Evolutionary conservation across 2,329 filamentous ascomycete genomes (phyloP).

Genomic region (Chrysosporium queenslandicum): DNA sequence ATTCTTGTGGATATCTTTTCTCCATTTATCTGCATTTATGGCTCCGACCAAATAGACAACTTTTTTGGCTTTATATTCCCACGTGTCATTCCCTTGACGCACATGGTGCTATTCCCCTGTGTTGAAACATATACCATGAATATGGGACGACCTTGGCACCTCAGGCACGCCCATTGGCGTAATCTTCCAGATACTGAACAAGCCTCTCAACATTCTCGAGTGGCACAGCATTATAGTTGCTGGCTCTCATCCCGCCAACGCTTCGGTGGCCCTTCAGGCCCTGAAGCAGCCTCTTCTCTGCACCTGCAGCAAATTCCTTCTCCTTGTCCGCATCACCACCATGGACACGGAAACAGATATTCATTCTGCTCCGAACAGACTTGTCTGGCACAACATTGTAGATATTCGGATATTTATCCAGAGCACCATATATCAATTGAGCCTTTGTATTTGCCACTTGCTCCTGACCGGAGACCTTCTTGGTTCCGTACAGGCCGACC

Average conservation of each 20-base stretch:
- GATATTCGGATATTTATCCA: constrained; percentile 63
- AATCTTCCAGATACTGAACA: constrained; percentile 43
- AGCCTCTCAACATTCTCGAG: constrained; percentile 37
- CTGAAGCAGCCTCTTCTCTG: constrained; percentile 56
- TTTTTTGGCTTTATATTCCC: not conserved
- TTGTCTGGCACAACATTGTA: constrained; percentile 72
- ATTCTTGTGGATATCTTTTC: not conserved
- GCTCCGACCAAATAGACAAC: not conserved
- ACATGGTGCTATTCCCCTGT: too few species aligned
- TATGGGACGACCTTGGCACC: not conserved
- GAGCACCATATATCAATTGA: constrained; percentile 59
- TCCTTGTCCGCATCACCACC: constrained; percentile 60
- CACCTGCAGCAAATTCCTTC: constrained; percentile 67
- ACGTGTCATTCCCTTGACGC: too few species aligned
- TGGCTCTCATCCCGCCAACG: constrained; percentile 74
- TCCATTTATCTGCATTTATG: not conserved
- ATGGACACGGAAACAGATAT: constrained; percentile 78
- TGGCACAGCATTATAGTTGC: constrained; percentile 80
- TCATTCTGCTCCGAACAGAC: constrained; percentile 73
- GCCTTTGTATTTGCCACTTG: constrained; percentile 65
- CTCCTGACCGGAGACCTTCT: constrained; percentile 68
- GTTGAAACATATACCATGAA: constrained; percentile 4
- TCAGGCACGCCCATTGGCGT: constrained; percentile 30
- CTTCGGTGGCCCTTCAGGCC: constrained; percentile 83
- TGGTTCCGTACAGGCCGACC: constrained; percentile 51